Conservation (phyloP, 2,329 filamentous ascomycete genomes). For the Uncinocarpus reesii region DNA sequence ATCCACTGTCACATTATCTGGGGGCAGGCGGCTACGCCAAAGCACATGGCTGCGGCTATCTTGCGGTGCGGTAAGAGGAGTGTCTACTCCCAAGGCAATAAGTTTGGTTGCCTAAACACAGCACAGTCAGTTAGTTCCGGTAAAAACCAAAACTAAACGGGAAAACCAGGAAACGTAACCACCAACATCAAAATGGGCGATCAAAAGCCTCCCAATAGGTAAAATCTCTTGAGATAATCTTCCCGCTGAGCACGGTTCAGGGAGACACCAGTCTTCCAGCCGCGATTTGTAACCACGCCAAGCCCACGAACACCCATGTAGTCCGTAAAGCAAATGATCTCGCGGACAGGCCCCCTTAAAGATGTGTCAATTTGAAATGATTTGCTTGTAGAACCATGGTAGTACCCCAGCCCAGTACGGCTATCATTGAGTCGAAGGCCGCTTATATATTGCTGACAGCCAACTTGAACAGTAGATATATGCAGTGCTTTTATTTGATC, state of each 20-base stretch:
- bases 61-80: too few species aligned
- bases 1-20: conserved; percentile 2
- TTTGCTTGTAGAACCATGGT: neutral
- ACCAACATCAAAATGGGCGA: too few species aligned
- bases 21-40: neutral
- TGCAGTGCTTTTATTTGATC: neutral
- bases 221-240: too few species aligned
- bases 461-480: conserved; percentile 3
- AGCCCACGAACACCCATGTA: neutral
- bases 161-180: too few species aligned
- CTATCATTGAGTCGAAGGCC: neutral
- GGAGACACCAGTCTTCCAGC: neutral
- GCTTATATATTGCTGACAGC: conserved; percentile 9
- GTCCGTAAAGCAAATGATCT: neutral
- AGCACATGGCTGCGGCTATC: conserved; percentile 1
- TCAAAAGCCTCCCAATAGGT: too few species aligned
- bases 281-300: neutral
- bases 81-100: too few species aligned
- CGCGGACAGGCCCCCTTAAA: neutral
- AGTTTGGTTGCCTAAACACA: too few species aligned
- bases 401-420: neutral
- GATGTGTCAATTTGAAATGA: neutral
- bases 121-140: too few species aligned
- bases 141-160: too few species aligned
- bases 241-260: too few species aligned